Evolutionary conservation across 2,329 filamentous ascomycete species (phyloP).

Genomic region (Ceratocystis eucalypticola): DNA sequence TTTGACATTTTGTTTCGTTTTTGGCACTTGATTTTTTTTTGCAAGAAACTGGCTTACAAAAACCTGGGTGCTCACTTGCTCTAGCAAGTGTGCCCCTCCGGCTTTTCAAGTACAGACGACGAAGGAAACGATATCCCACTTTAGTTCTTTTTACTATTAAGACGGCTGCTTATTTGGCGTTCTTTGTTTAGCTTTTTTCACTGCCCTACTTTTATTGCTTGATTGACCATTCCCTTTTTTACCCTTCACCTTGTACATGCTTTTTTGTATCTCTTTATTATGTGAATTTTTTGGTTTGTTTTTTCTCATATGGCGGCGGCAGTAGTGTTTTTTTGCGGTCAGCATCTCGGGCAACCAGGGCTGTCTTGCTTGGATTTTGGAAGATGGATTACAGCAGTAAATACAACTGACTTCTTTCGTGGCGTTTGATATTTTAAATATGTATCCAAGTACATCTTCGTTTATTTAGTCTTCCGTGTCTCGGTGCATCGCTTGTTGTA

Average conservation of each 20-base stretch:
- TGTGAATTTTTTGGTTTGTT: background rate
- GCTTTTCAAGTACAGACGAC: background rate
- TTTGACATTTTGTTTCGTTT: background rate
- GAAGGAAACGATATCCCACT: constrained; percentile 6
- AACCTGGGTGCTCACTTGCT: background rate
- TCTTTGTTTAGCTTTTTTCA: background rate
- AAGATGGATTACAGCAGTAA: background rate
- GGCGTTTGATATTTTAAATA: too few species aligned
- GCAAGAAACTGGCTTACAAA: background rate
- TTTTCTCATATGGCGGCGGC: background rate
- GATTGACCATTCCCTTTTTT: background rate
- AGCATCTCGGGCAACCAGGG: background rate
- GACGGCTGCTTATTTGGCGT: background rate
- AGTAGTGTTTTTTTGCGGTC: background rate
- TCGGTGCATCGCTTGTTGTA: too few species aligned
- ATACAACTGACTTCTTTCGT: background rate
- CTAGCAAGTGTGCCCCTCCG: background rate
- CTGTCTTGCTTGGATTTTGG: background rate
- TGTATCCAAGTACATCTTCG: too few species aligned
- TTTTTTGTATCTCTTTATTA: background rate
- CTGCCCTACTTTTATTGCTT: background rate
- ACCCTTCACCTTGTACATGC: background rate
- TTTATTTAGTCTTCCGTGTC: too few species aligned
- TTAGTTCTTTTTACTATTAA: background rate
- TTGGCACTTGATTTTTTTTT: background rate